Base-by-base conservation (phyloP, 192 early-diverging fungal genomes). In the Kickxella alabastrina region DNA sequence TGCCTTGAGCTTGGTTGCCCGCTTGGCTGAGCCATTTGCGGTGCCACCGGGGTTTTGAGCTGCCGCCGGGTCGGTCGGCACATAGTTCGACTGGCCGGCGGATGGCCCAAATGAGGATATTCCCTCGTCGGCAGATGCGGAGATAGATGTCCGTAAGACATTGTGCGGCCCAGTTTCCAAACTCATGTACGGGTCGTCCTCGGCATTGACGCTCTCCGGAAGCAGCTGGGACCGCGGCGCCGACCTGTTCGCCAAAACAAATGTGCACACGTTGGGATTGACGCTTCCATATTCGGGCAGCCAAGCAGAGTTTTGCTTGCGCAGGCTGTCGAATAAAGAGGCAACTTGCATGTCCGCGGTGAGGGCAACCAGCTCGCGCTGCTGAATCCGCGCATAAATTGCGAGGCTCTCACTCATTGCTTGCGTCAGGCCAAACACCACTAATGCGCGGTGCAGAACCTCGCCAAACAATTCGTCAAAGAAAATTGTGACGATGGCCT, bases 61-160 rank as follows among this genome's bases (percentile, higher is more conserved):
- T 14, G 22, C 26, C 7, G 45, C 27, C 27, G 45, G 8, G 10
- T 31, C 47, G 9, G 47, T 32, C 17, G 47, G 34, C 47, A 36
- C 32, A 21, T 12, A 8, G 10, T 19, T 18, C 24, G 47, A 19
- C 7, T 14, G 47, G 28, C 23, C n/a, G 0, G n/a, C 9, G 10
- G 29, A 13, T 38, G 19, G 54, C 13, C 0, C 52, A 58, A 27
- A 52, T 25, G 9, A 42, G 43, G 21, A 43, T 42, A 42, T 57
- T 19, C 56, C 53, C 28, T 62, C 60, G 36, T 43, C 41, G 2
- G 56, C 35, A 17, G 68, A 58, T 18, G 68, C 60, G 2, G 68
- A 55, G 53, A 70, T 53, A 15, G 68, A 70, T 1, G 68, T 70
- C 39, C 68, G 68, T 42, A 70, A 48, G 5, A 70, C 58, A 45